These are phyloP conservation scores for Morella rubra DNA, from an alignment of 306 rosid species.

Conservation along the genomic window DNA sequence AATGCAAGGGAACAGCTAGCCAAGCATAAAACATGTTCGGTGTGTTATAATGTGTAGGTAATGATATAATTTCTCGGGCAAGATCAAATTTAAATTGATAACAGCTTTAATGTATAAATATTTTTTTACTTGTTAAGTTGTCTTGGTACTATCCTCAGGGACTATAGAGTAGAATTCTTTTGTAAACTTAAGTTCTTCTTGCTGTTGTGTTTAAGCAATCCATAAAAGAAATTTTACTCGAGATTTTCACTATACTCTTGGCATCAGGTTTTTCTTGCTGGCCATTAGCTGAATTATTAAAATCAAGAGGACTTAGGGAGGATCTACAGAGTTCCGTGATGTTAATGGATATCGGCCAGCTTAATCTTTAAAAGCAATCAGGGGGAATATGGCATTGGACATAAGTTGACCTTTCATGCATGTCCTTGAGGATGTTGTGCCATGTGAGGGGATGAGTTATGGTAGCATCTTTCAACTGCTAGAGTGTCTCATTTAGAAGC, in stretches of 20 bases:
- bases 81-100: background rate
- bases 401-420: background rate
- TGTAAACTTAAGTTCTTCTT: background rate
- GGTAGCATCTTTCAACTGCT: background rate
- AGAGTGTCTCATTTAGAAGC: background rate
- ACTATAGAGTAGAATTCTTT: slow-evolving; percentile 2
- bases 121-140: background rate
- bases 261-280: background rate
- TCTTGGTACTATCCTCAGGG: background rate
- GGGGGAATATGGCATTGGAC: background rate
- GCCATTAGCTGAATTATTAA: background rate
- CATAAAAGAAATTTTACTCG: background rate
- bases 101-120: background rate
- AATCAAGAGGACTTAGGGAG: background rate
- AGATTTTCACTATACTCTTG: background rate
- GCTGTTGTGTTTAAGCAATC: background rate
- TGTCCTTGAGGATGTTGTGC: background rate
- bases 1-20: slow-evolving; percentile 31
- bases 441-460: background rate
- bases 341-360: background rate
- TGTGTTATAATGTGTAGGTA: background rate
- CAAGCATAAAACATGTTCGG: background rate
- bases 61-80: background rate
- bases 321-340: background rate
- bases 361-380: background rate